Percentiles rank a stretch among this genome's conserved stretches.
Evolutionary conservation across 2,329 filamentous ascomycete species (phyloP).

Genomic region (Neurospora sp.): DNA sequence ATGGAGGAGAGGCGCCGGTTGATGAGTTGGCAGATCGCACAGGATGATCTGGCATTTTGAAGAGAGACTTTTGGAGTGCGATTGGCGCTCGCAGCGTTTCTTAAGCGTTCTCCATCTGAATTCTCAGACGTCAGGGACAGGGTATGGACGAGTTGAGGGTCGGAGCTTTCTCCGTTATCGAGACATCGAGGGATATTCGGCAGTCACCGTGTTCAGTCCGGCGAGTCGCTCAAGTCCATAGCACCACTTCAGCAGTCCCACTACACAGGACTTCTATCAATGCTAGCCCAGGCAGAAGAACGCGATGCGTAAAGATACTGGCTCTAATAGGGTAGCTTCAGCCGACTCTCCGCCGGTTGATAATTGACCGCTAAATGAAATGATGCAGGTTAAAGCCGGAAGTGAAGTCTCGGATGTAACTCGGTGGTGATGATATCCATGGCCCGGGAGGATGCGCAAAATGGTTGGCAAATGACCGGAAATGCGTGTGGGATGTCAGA

Average conservation of each 20-base stretch:
- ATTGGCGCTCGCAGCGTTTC: not conserved
- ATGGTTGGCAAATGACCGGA: not conserved
- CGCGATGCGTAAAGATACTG: not conserved
- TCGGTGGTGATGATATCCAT: not conserved
- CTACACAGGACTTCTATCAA: not conserved
- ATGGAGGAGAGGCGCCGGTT: not conserved
- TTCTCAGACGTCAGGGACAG: not conserved
- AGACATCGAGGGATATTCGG: not conserved
- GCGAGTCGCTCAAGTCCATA: not conserved
- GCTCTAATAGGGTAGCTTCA: not conserved
- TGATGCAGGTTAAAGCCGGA: not conserved
- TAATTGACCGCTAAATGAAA: not conserved
- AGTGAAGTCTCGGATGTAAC: not conserved
- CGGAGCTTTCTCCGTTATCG: not conserved
- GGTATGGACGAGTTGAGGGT: not conserved
- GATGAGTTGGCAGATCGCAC: not conserved
- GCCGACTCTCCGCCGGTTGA: not conserved
- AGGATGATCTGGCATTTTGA: not conserved
- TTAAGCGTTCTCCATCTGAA: not conserved
- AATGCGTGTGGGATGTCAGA: not conserved
- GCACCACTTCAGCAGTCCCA: not conserved
- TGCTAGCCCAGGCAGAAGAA: not conserved
- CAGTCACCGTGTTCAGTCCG: not conserved
- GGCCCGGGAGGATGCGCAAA: not conserved
- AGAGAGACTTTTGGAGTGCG: not conserved